Conservation (phyloP, 495 filamentous ascomycete species). For the Pseudoneurospora amorphoporcata region DNA sequence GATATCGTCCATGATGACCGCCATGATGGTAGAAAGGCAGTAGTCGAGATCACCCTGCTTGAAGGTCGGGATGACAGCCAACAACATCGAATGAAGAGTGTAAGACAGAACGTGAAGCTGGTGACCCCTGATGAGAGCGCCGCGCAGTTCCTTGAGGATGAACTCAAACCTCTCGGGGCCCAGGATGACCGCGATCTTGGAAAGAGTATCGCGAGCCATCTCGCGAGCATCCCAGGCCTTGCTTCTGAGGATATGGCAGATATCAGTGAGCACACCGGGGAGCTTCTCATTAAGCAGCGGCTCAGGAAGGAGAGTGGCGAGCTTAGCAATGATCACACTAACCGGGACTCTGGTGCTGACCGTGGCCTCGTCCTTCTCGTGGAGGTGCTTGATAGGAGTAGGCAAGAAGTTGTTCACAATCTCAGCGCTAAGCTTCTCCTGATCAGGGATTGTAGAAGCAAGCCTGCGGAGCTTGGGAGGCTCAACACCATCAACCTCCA, state of each 20-base stretch:
- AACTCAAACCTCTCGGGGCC: constrained; percentile 80
- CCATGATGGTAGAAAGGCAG: constrained; percentile 65
- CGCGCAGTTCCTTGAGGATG: constrained; percentile 82
- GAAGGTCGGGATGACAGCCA: constrained; percentile 61
- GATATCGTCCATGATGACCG: constrained; percentile 92
- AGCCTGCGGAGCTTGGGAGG: constrained; percentile 31
- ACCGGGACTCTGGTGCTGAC: constrained; percentile 87
- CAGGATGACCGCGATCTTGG: constrained; percentile 66
- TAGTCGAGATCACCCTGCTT: constrained; percentile 80
- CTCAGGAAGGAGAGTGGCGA: constrained; percentile 68
- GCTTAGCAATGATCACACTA: constrained; percentile 75
- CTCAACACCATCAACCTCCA: constrained; percentile 29
- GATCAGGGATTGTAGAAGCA: constrained; percentile 53
- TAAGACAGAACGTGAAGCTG: constrained; percentile 94
- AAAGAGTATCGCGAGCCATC: constrained; percentile 77
- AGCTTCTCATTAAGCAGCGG: constrained; percentile 60
- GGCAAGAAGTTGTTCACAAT: constrained; percentile 67
- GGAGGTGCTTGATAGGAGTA: constrained; percentile 65
- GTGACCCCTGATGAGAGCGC: constrained; percentile 70
- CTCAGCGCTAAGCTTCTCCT: constrained; percentile 62
- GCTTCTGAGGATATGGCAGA: constrained; percentile 85
- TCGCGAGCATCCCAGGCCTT: constrained; percentile 81
- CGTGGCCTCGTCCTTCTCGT: constrained; percentile 85
- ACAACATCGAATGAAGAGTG: constrained; percentile 85
- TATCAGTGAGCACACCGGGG: constrained; percentile 76